phyloP scores from a whole-genome alignment of 2,329 filamentous ascomycete species.

The Calonectria pseudoreteaudii region DNA sequence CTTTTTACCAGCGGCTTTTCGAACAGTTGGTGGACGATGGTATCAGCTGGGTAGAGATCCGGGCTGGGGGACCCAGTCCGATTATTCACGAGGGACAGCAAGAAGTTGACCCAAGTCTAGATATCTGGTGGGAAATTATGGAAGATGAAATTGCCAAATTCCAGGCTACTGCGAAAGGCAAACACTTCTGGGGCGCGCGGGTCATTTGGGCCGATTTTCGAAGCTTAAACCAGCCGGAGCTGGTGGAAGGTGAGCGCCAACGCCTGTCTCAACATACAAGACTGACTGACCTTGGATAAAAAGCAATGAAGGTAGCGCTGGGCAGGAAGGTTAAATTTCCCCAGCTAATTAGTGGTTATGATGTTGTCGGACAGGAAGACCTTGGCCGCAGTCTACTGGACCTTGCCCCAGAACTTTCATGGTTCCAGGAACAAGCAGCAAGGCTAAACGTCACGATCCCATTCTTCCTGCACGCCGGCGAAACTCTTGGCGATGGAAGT shows the following conservation, averaged over 20 bases:
- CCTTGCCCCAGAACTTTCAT: neutral
- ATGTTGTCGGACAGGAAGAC: slow-evolving; percentile 3
- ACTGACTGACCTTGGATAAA: neutral
- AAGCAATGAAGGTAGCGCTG: slow-evolving; percentile 7
- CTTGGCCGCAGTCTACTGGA: neutral
- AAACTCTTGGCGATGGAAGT: slow-evolving; percentile 73
- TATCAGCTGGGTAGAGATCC: slow-evolving; percentile 4
- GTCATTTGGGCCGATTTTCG: slow-evolving; percentile 10
- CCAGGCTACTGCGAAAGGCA: neutral
- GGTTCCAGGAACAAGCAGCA: slow-evolving; percentile 1
- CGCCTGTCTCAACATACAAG: neutral
- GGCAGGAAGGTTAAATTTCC: slow-evolving; percentile 1
- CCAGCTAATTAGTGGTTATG: neutral
- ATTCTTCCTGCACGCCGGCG: slow-evolving; percentile 78
- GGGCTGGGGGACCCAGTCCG: neutral
- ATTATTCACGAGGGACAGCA: neutral
- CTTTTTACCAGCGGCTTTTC: slow-evolving; percentile 3
- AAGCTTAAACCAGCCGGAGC: neutral
- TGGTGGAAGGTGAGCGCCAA: neutral
- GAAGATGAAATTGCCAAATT: neutral
- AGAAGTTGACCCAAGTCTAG: neutral
- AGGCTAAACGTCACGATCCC: slow-evolving; percentile 55
- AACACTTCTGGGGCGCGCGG: neutral
- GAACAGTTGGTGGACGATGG: slow-evolving; percentile 1
- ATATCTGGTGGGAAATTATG: slow-evolving; percentile 14